Percentiles rank a stretch among this genome's conserved stretches.
These are phyloP conservation scores for Sisymbrium irio DNA, from an alignment of 345 rosid genomes.

Conservation along the genomic window DNA sequence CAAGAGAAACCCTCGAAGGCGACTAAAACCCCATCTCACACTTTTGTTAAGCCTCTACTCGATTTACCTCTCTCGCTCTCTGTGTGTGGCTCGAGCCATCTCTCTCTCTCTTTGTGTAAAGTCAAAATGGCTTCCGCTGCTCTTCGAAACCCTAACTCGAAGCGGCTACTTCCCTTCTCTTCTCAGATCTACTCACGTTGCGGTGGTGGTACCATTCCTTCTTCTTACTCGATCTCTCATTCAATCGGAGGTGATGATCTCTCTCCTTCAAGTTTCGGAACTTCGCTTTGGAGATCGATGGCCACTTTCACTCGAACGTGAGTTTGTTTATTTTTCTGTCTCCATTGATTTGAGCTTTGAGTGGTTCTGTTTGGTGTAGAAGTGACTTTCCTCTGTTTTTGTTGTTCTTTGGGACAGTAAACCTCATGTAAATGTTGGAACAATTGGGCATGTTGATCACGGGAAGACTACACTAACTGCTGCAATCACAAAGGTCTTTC, in stretches of 20 bases:
- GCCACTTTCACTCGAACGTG: slow-evolving; percentile 87
- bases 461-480: slow-evolving; percentile 99
- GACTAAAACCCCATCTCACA: slow-evolving; percentile 31
- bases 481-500: slow-evolving; percentile 68
- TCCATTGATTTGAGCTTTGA: background rate
- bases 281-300: slow-evolving; percentile 70
- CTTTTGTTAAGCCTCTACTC: background rate
- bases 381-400: background rate
- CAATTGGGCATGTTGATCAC: slow-evolving; percentile 99
- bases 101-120: background rate
- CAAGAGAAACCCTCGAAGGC: slow-evolving; percentile 28
- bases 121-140: slow-evolving; percentile 40
- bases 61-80: background rate
- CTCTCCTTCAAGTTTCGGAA: slow-evolving; percentile 22
- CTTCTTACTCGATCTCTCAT: slow-evolving; percentile 36
- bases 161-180: slow-evolving; percentile 39
- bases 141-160: slow-evolving; percentile 44
- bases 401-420: slow-evolving; percentile 45
- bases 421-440: slow-evolving; percentile 98
- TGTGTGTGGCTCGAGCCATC: slow-evolving; percentile 3
- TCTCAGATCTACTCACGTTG: slow-evolving; percentile 39
- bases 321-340: background rate
- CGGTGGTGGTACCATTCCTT: slow-evolving; percentile 33
- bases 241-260: slow-evolving; percentile 34
- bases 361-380: background rate